Evolutionary conservation across 208 protist species (phyloP), one percentile per base, ranked within the genome.

Genomic region (Herpetomonas tarakana): DNA sequence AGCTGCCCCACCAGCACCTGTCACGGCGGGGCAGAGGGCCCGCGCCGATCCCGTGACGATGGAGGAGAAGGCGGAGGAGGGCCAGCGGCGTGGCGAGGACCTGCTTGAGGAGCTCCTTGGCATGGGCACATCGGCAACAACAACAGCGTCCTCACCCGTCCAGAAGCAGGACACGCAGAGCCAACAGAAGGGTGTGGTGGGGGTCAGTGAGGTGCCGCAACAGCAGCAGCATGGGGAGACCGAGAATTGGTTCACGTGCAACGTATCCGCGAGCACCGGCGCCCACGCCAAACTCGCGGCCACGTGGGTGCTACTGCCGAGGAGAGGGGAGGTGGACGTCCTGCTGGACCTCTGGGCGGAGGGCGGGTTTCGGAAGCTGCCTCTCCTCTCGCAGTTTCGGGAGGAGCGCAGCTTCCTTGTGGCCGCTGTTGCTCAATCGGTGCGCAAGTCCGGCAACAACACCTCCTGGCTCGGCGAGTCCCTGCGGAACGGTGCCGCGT

Each of bases 221-320:
- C n/a, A n/a, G n/a, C n/a, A n/a, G n/a, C n/a, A n/a, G n/a, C n/a
- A n/a, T n/a, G n/a, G n/a, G n/a, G n/a, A n/a, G n/a, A n/a, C n/a
- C n/a, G n/a, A n/a, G n/a, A n/a, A n/a, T n/a, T 53, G 30, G 35
- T 41, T 41, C 14, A 18, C 35, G 35, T 41, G 6, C 14, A 14
- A 41, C 9, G 9, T 41, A 14, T 41, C 35, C 14, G 14, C 9
- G 9, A 41, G 9, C 35, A 41, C 6, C 6, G 35, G 35, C 35
- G 35, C 35, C 6, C 35, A 41, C 35, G 35, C 35, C 6, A 6
- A 14, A 6, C 35, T 41, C 35, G 35, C 35, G 19, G 58, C 58
- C 9, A 35, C 68, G 27, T 80, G 72, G 69, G 35, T 84, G 35
- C 29, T 80, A n/a, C 55, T 75, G 18, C 78, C 78, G 0, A 61